These are phyloP conservation scores for Morella rubra DNA, from an alignment of 306 rosid species.

Conservation along the genomic window DNA sequence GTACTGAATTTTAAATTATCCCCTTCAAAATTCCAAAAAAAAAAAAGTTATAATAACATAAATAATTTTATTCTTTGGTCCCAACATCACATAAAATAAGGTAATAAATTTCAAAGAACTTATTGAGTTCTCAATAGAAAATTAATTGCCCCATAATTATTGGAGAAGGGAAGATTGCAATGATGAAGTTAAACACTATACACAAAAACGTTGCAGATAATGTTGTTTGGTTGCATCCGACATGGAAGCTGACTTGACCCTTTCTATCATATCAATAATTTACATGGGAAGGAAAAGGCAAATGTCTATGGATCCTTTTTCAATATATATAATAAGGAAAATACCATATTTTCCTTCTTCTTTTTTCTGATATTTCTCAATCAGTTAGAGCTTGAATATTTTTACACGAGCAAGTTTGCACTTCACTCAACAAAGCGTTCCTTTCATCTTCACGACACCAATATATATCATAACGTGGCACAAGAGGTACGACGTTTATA, in stretches of 20 bases:
- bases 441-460: slow-evolving; percentile 17
- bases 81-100: too few relatives aligned
- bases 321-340: background rate
- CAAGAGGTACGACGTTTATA: background rate
- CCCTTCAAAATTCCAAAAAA: too few relatives aligned
- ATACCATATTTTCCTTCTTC: background rate
- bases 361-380: slow-evolving; percentile 17
- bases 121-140: background rate
- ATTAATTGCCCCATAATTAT: background rate
- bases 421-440: slow-evolving; percentile 18
- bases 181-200: background rate
- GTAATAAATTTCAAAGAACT: too few relatives aligned
- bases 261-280: background rate
- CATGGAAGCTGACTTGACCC: slow-evolving; percentile 2
- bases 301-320: slow-evolving; percentile 1
- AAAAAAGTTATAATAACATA: too few relatives aligned
- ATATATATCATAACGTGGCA: background rate
- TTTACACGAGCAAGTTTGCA: slow-evolving; percentile 25
- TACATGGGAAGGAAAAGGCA: slow-evolving; percentile 8
- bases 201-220: background rate
- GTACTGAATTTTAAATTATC: too few relatives aligned
- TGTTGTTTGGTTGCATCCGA: slow-evolving; percentile 1
- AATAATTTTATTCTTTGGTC: too few relatives aligned
- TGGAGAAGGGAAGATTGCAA: background rate
- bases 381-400: slow-evolving; percentile 8